Base-by-base conservation (phyloP, 2,329 filamentous ascomycete genomes). In the Colletotrichum costaricense region DNA sequence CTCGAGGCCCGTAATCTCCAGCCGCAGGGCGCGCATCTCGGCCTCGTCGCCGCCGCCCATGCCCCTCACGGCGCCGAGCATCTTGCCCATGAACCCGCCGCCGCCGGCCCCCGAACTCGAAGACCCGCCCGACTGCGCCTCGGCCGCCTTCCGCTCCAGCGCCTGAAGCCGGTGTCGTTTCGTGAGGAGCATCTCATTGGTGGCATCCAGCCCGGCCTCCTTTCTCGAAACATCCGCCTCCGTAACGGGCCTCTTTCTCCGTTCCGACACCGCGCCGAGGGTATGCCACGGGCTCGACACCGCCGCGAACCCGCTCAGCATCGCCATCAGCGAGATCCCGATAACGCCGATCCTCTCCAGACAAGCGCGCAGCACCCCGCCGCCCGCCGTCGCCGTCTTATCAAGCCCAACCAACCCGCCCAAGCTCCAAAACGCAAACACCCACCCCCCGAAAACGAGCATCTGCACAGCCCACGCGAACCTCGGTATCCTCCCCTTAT, bases 231-330 rank as follows among this genome's bases (percentile, higher is more conserved):
- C 88, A 76, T 96, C 93, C 11, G 90, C 87, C 63, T 97, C 94
- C 0, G 92, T 92, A 22, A 95, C 90, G 4, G 89, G 89, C 35
- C 89, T 87, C 63, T 84, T 85, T 60, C 81, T 81, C 38, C 84
- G 81, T 11, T 83, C 79, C 58, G 90, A 85, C 52, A 88, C 89
- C 35, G 91, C 90, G 28, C 91, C 89, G 82, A 97, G 94, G 0
- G 91, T 94, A 79, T 97, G 93, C 94, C 95, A 97, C 1, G 95
- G 91, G 1, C 93, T 93, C 28, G 93, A 95, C 42, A 97, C 93
- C n/a, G 94, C 94, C 6, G 95, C 95, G 78, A 97, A 97, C 0
- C 95, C 95, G 7, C 94, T 94, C n/a, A 97, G 86, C 16, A 95
- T 88, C 19, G 94, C 95, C 94, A 97, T 97, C 66, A 97, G 84